A percentile compares a stretch with the other conserved stretches of the same genome.
Conservation (phyloP, 2,329 filamentous ascomycete species). For the Sporothrix brasiliensis region DNA sequence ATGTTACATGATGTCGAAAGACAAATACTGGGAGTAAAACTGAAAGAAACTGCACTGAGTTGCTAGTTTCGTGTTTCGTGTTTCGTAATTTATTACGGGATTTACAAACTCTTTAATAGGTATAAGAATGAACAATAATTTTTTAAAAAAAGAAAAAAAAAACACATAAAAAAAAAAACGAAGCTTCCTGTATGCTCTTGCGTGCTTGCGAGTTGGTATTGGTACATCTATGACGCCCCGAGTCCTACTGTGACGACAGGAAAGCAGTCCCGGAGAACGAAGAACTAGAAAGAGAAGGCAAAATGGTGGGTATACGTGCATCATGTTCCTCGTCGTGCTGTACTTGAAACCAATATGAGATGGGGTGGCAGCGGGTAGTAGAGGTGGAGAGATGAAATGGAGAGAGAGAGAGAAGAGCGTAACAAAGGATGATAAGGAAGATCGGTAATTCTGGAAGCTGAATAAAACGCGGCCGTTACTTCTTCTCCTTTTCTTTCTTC, state of each 20-base stretch:
- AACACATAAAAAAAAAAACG: not conserved
- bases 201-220: too few species aligned
- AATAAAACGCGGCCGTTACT: not conserved
- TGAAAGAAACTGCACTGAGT: not conserved
- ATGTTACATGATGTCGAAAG: too few species aligned
- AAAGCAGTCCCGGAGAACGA: not conserved
- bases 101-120: not conserved
- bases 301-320: conserved; percentile 29
- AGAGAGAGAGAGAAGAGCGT: not conserved
- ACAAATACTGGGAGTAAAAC: not conserved
- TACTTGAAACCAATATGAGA: not conserved
- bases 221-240: too few species aligned
- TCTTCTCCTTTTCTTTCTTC: not conserved
- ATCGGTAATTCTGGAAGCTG: not conserved
- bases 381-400: not conserved
- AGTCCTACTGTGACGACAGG: not conserved
- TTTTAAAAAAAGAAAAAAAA: not conserved
- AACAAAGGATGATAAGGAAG: not conserved
- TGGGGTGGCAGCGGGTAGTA: not conserved
- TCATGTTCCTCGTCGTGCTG: conserved; percentile 23
- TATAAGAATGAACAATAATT: not conserved
- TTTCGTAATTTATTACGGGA: not conserved
- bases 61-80: conserved; percentile 1
- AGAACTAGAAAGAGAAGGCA: not conserved
- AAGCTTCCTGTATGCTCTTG: not conserved